A percentile compares a stretch with the other conserved stretches of the same genome.
These are phyloP conservation scores for Gelatoporia subvermispora DNA, from an alignment of 768 basidiomycete genomes.

Conservation along the genomic window DNA sequence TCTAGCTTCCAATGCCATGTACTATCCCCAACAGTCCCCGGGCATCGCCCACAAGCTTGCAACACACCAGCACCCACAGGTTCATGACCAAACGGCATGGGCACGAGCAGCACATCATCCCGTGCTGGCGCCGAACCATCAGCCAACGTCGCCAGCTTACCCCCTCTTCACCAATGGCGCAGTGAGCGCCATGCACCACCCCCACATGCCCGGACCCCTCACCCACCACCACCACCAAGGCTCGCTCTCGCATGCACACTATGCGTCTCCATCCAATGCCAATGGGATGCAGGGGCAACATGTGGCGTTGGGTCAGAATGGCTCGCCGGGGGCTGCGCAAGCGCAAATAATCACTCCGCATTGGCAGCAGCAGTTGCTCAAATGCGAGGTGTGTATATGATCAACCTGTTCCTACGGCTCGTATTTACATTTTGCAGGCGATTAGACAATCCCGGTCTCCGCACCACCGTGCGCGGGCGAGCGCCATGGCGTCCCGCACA, in stretches of 20 bases:
- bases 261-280: slow-evolving; percentile 73
- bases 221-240: slow-evolving; percentile 67
- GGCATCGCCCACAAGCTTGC: slow-evolving; percentile 74
- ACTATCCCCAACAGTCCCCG: slow-evolving; percentile 82
- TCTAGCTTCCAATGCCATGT: slow-evolving; percentile 52
- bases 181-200: slow-evolving; percentile 49
- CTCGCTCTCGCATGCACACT: slow-evolving; percentile 60
- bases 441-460: slow-evolving; percentile 82
- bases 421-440: slow-evolving; percentile 42
- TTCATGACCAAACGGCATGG: slow-evolving; percentile 68
- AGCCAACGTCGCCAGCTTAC: slow-evolving; percentile 70
- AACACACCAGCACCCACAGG: slow-evolving; percentile 45
- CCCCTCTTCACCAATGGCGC: slow-evolving; percentile 61
- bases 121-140: slow-evolving; percentile 44
- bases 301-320: slow-evolving; percentile 33
- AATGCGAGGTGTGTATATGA: slow-evolving; percentile 73
- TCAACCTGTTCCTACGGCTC: slow-evolving; percentile 17
- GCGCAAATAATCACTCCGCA: slow-evolving; percentile 70
- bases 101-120: slow-evolving; percentile 51
- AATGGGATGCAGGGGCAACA: slow-evolving; percentile 33
- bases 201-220: slow-evolving; percentile 47
- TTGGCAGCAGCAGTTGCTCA: slow-evolving; percentile 92
- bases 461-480: slow-evolving; percentile 93
- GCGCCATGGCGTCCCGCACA: slow-evolving; percentile 87
- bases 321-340: slow-evolving; percentile 45